Evolutionary conservation across 2,329 filamentous ascomycete species (phyloP), one percentile per base, ranked within the genome.

Genomic region (Curvularia verruculosa): DNA sequence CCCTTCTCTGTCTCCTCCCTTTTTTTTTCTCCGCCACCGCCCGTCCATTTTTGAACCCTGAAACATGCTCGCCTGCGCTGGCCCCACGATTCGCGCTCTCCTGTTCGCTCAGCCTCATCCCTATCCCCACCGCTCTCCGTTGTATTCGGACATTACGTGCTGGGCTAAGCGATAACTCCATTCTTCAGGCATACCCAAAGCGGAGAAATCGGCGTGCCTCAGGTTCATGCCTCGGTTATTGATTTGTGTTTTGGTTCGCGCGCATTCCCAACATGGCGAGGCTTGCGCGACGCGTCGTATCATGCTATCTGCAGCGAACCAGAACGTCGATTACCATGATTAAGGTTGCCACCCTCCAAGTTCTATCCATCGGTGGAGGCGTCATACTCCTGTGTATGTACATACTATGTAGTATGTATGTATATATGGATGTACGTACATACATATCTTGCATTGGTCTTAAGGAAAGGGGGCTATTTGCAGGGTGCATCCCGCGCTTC

Each of bases 271-370:
- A 15, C 36, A 49, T n/a, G 36, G 18, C 36, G 36, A 47, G n/a
- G 43, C 39, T 48, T 19, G 48, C 26, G 23, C 26, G 28, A 28
- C n/a, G 18, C 49, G 23, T 21, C 34, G 15, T 51, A 52, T 56
- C 28, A 40, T 23, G 39, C 49, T 47, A 56, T 56, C 53, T 52
- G 18, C 41, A 39, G 45, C 44, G 44, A 49, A 47, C 41, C 45
- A 50, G 26, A 41, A 10, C 15, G 9, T 52, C 29, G 31, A 43
- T 2, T 24, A 13, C 5, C 52, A 31, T 23, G 9, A 37, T 43
- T 21, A 43, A 55, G 29, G 39, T 40, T 48, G 48, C 56, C 53
- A 52, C 53, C 44, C 31, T 43, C 45, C 37, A 31, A 13, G 47
- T 45, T 31, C 34, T 24, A 41, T 48, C 34, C 34, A 41, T 48